These are phyloP conservation scores for Hypoxylon rubiginosum DNA, from an alignment of 2,329 filamentous ascomycete genomes.

Conservation along the genomic window DNA sequence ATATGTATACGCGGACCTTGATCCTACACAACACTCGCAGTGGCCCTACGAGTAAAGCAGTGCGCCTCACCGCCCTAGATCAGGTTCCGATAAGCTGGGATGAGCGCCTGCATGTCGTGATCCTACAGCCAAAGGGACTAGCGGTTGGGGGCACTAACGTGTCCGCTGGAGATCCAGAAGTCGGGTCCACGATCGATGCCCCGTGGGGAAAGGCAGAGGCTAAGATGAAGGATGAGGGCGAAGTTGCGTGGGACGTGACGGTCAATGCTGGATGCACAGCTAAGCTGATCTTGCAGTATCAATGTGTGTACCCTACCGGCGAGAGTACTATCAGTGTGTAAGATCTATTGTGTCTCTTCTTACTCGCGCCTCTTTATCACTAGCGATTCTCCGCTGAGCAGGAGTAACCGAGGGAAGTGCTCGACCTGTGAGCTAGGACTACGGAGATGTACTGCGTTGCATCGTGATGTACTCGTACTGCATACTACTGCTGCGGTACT, in stretches of 20 bases:
- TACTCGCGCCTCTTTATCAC: not conserved
- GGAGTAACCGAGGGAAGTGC: not conserved
- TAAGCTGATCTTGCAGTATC: slow-evolving; percentile 72
- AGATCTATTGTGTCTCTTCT: not conserved
- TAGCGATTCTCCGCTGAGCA: not conserved
- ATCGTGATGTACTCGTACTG: not conserved
- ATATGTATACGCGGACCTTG: slow-evolving; percentile 62
- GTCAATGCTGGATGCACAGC: slow-evolving; percentile 70
- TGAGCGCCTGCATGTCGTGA: slow-evolving; percentile 66
- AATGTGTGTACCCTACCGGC: slow-evolving; percentile 67
- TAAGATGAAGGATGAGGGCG: slow-evolving; percentile 67
- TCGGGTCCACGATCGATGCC: slow-evolving; percentile 51
- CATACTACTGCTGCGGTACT: not conserved
- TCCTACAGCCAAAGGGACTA: slow-evolving; percentile 65
- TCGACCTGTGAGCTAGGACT: not conserved
- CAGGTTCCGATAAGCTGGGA: slow-evolving; percentile 74
- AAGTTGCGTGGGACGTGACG: slow-evolving; percentile 70
- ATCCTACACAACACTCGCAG: slow-evolving; percentile 66
- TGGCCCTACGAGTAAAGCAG: slow-evolving; percentile 51
- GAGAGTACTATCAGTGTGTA: slow-evolving; percentile 56
- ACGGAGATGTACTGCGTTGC: not conserved
- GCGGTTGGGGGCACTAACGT: slow-evolving; percentile 56
- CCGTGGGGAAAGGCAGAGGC: slow-evolving; percentile 69
- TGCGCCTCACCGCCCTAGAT: slow-evolving; percentile 67
- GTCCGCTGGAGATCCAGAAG: slow-evolving; percentile 52